These are phyloP conservation scores for Russula griseocarnosa DNA, from an alignment of 768 basidiomycete genomes.

Conservation along the genomic window DNA sequence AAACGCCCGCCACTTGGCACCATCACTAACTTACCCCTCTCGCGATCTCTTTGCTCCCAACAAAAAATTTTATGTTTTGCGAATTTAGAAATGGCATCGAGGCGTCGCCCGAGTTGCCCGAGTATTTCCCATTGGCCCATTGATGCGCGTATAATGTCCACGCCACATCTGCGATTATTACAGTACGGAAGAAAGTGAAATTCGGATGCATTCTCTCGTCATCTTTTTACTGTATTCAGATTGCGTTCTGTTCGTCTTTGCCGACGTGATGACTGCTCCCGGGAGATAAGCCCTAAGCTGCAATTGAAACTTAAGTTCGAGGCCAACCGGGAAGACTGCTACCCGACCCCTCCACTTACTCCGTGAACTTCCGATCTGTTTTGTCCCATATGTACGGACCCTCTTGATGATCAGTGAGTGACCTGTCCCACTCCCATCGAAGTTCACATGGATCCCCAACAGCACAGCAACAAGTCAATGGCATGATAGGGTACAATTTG, in stretches of 20 bases:
- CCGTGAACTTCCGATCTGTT: not conserved
- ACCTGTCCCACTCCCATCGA: too few species aligned
- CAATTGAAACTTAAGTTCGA: not conserved
- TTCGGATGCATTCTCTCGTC: not conserved
- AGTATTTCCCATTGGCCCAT: not conserved
- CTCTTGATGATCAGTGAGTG: not conserved
- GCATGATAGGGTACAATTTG: slow-evolving; percentile 3
- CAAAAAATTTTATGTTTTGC: too few species aligned
- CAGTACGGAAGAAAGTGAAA: not conserved
- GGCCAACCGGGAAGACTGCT: not conserved
- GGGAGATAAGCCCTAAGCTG: not conserved
- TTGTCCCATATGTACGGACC: not conserved
- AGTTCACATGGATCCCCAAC: not conserved
- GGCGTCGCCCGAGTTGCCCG: not conserved
- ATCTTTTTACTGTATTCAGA: too few species aligned
- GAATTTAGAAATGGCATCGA: too few species aligned
- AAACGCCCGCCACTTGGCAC: not conserved
- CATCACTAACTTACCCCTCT: not conserved
- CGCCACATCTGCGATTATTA: not conserved
- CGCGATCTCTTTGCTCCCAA: not conserved
- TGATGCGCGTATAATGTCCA: too few species aligned
- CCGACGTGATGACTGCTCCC: not conserved
- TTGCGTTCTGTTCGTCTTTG: not conserved
- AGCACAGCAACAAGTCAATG: not conserved
- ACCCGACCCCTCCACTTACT: not conserved